Base-by-base conservation (phyloP, 805 yeast genomes). In the Lachancea fermentati region DNA sequence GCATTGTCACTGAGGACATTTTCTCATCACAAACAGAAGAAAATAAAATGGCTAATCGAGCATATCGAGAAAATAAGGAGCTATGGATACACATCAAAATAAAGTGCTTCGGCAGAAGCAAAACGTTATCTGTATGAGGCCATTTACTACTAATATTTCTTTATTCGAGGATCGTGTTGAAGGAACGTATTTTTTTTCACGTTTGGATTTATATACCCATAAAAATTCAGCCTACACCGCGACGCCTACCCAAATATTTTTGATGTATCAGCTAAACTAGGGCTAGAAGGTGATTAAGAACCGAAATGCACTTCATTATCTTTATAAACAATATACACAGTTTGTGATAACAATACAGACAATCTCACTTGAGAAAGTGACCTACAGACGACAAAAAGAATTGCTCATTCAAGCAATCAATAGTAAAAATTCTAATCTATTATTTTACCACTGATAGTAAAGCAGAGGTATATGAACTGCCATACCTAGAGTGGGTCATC, bases 391-490 rank as follows among this genome's bases (percentile, higher is more conserved):
- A 33, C 43, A 36, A 29, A 39, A 29, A 40, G 31, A 30, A 41
- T 39, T 35, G 37, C 44, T 44, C 29, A 40, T 37, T 40, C 39
- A 37, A 44, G 34, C 35, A 41, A 39, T 38, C 44, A 44, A 44
- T 44, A 40, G 39, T 19, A 18, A 32, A 35, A 25, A 25, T 5
- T 25, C 22, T 12, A 39, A 24, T 28, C 34, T 40, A 44, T 44
- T 44, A 39, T 60, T 60, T 60, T 44, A 56, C 65, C 64, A 60
- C 65, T 60, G 65, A 60, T 60, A 59, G 65, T 55, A 59, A 51
- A 57, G 57, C 63, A 60, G 65, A 57, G 65, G 65, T 59, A 60
- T 58, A 60, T 53, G 44, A 58, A 59, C 63, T 60, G 61, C 61
- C 47, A 52, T 55, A 60, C 65, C 65, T 60, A 60, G 65, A 60